Evolutionary conservation across 176 grass and related monocot species (phyloP), one percentile per base, ranked within the genome.

Genomic region (Areca catechu): DNA sequence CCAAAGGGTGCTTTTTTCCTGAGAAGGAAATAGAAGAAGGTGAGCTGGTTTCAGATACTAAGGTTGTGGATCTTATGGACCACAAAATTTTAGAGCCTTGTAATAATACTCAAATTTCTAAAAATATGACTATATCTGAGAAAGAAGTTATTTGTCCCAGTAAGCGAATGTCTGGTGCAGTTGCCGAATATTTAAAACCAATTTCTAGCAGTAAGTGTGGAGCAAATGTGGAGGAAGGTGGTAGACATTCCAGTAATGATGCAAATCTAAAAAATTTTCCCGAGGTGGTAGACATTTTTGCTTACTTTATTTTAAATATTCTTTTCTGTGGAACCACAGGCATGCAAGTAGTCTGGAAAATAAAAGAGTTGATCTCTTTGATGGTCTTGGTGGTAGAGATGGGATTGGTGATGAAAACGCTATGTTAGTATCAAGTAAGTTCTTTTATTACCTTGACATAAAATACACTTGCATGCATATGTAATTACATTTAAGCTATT

Each of bases 11-110:
- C 27, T 0, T 3, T 67, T 48, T 97, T 90, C n/a, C n/a, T 77
- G 92, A 85, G 69, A 86, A 97, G 74, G 83, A 88, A 79, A 85
- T 97, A 72, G 86, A 88, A 69, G 92, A 97, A 79, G 91, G 80
- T 1, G 91, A 96, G 58, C 63, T 83, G 30, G 22, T 69, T 66
- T 71, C 68, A 30, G 83, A 96, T 27, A 88, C 86, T 0, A 64
- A 68, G 20, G 66, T 90, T 76, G 61, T 90, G 63, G 86, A 88
- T 82, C 68, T 88, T 29, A 77, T 62, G 58, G 57, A 87, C 51
- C 60, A 14, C 60, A 60, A 61, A 61, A 22, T 67, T 69, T 56
- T 12, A 15, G 25, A 54, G 24, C n/a, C 50, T 15, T 54, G 7
- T 51, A 24, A 4, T 16, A 12, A 34, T 34, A 9, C 24, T 54